These are phyloP conservation scores for Elongisporangium prolatum DNA, from an alignment of 352 stramenopile genomes.

Conservation along the genomic window DNA sequence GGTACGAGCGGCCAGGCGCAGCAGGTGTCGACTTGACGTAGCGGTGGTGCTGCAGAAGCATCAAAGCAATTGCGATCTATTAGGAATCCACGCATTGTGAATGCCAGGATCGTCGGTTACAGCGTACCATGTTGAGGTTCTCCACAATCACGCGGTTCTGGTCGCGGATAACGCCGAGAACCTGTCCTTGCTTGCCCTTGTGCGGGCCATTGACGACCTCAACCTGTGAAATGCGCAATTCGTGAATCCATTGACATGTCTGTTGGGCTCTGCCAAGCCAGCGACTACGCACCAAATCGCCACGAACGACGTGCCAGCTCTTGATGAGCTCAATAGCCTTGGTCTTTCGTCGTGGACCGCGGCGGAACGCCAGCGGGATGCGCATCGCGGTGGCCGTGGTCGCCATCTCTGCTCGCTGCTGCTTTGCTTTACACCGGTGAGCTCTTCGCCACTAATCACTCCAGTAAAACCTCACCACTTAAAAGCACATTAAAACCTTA, in stretches of 20 bases:
- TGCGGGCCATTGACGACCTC: conserved; percentile 79
- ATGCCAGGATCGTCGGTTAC: background rate
- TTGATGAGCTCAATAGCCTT: conserved; percentile 80
- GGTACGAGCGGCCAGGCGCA: conserved; percentile 64
- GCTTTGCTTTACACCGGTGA: conserved; percentile 1
- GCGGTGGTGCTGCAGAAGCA: conserved; percentile 44
- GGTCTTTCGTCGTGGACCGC: conserved; percentile 66
- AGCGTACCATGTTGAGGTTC: conserved; percentile 83
- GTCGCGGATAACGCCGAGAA: conserved; percentile 71
- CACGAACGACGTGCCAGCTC: conserved; percentile 76
- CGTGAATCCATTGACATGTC: conserved; percentile 1
- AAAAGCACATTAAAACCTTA: too few relatives aligned
- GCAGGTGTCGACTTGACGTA: conserved; percentile 80
- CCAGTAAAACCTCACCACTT: conserved; percentile 13
- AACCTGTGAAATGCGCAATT: conserved; percentile 28
- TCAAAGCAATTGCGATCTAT: conserved; percentile 6
- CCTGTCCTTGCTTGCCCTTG: conserved; percentile 76
- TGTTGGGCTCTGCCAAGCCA: background rate
- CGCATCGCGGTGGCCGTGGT: conserved; percentile 51
- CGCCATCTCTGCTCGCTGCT: conserved; percentile 14
- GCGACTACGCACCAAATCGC: conserved; percentile 47
- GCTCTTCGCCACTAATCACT: conserved; percentile 6
- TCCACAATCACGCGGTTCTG: conserved; percentile 79
- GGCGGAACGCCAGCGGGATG: conserved; percentile 77
- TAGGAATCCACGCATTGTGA: background rate